These are phyloP conservation scores for Eremothecium coryli DNA, from an alignment of 1,139 yeast species.

Conservation along the genomic window DNA sequence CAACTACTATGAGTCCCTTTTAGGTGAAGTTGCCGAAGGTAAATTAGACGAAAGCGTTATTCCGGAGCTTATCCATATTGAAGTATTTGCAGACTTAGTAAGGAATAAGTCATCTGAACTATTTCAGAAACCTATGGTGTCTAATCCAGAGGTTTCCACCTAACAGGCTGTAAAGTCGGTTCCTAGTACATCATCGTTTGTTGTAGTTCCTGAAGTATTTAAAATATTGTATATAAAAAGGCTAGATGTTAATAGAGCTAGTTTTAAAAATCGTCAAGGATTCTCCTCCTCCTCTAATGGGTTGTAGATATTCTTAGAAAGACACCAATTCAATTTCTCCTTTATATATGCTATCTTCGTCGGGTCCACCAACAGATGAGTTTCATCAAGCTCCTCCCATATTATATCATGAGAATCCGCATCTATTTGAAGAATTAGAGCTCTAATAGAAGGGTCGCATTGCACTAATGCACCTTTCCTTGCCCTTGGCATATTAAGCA, in stretches of 20 bases:
- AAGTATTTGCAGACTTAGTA: slow-evolving; percentile 20
- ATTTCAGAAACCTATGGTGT: slow-evolving; percentile 6
- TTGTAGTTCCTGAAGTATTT: too few relatives aligned
- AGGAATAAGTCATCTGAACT: slow-evolving; percentile 13
- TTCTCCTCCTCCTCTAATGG: slow-evolving; percentile 65
- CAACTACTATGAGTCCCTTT: slow-evolving; percentile 33
- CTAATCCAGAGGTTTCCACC: too few relatives aligned
- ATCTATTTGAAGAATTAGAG: slow-evolving; percentile 75
- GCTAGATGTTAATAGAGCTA: too few relatives aligned
- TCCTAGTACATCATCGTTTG: too few relatives aligned
- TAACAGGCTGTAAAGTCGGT: too few relatives aligned
- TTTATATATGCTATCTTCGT: slow-evolving; percentile 68
- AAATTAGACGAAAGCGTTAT: slow-evolving; percentile 18
- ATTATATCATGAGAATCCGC: slow-evolving; percentile 57
- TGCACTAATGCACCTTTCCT: slow-evolving; percentile 34
- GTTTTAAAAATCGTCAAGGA: slow-evolving; percentile 9
- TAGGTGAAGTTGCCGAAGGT: slow-evolving; percentile 22
- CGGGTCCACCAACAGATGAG: slow-evolving; percentile 74
- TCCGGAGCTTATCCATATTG: slow-evolving; percentile 22
- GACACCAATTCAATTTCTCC: slow-evolving; percentile 59
- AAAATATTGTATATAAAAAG: too few relatives aligned
- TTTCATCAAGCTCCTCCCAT: slow-evolving; percentile 78
- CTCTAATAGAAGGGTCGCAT: slow-evolving; percentile 87
- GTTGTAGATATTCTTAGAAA: slow-evolving; percentile 76
- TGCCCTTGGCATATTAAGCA: slow-evolving; percentile 28